Percentiles rank a stretch among this genome's conserved stretches.
Conservation (phyloP, 352 stramenopile species). For the Phytophthora agathidicida region DNA sequence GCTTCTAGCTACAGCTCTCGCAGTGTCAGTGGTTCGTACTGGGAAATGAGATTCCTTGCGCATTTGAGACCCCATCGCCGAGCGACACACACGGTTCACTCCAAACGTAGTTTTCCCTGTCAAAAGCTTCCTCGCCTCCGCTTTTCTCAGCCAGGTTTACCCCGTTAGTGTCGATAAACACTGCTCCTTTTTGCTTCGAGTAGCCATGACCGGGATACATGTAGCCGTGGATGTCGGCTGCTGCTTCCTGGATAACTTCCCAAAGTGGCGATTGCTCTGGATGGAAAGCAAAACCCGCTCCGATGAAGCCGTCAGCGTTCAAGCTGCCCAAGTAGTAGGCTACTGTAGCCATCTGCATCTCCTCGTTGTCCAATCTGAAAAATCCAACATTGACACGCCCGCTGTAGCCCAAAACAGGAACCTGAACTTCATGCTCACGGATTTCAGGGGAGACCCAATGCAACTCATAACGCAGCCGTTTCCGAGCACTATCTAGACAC, state of each 20-base stretch:
- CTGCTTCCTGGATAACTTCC: slow-evolving; percentile 29
- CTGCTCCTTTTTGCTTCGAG: slow-evolving; percentile 1
- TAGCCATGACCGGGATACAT: slow-evolving; percentile 21
- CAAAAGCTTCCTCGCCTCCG: slow-evolving; percentile 8
- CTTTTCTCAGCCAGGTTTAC: slow-evolving; percentile 7
- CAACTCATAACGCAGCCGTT: slow-evolving; percentile 57
- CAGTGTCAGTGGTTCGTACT: slow-evolving; percentile 30
- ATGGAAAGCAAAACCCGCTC: slow-evolving; percentile 50
- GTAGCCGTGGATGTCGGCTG: slow-evolving; percentile 15
- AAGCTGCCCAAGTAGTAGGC: slow-evolving; percentile 61
- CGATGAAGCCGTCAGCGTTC: slow-evolving; percentile 58
- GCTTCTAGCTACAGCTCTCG: not conserved
- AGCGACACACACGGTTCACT: slow-evolving; percentile 58
- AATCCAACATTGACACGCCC: slow-evolving; percentile 36
- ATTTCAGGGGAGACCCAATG: slow-evolving; percentile 33
- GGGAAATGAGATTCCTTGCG: slow-evolving; percentile 60
- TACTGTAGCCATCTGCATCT: slow-evolving; percentile 46
- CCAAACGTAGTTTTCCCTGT: slow-evolving; percentile 39
- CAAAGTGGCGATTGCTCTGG: slow-evolving; percentile 45
- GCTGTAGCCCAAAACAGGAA: slow-evolving; percentile 36
- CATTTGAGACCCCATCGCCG: slow-evolving; percentile 25
- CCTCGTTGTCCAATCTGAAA: slow-evolving; percentile 54
- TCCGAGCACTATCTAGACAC: slow-evolving; percentile 56
- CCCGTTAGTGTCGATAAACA: not conserved
- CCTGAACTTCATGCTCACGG: slow-evolving; percentile 18